A percentile compares a stretch with the other conserved stretches of the same genome.
These are phyloP conservation scores for Nakazawaea wickerhamii DNA, from an alignment of 805 yeast species.

Conservation along the genomic window DNA sequence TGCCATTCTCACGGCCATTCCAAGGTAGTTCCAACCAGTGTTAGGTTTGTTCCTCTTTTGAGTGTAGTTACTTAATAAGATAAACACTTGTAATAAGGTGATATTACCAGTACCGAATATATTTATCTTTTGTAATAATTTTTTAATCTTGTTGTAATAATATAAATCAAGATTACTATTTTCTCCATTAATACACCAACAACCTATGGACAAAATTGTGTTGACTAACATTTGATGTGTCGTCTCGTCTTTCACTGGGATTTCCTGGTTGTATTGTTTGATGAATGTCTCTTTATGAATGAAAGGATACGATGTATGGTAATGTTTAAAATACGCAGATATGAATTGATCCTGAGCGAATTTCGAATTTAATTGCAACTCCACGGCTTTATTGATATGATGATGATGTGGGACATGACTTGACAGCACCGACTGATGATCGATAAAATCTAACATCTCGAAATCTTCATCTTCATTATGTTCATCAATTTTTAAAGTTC, in stretches of 20 bases:
- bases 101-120: constrained; percentile 59
- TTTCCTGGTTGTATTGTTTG: constrained; percentile 36
- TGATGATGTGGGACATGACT: neutral
- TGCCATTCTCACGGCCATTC: constrained; percentile 63
- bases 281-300: constrained; percentile 50
- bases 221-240: constrained; percentile 52
- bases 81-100: constrained; percentile 45
- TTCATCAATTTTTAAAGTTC: constrained; percentile 34
- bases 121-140: constrained; percentile 32
- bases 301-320: constrained; percentile 60
- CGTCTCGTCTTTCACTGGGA: constrained; percentile 36
- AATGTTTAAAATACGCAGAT: constrained; percentile 49
- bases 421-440: constrained; percentile 3
- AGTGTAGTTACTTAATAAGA: constrained; percentile 52
- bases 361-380: constrained; percentile 17
- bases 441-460: constrained; percentile 9
- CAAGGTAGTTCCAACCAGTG: constrained; percentile 64
- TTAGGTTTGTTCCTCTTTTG: constrained; percentile 63
- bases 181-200: constrained; percentile 61
- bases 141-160: constrained; percentile 51
- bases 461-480: constrained; percentile 14
- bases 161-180: constrained; percentile 44
- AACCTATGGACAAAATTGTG: constrained; percentile 60
- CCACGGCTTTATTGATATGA: constrained; percentile 13
- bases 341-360: constrained; percentile 22